A percentile compares a stretch with the other conserved stretches of the same genome.
Evolutionary conservation across 768 basidiomycete species (phyloP).

Genomic region (Arthromyces matolae): DNA sequence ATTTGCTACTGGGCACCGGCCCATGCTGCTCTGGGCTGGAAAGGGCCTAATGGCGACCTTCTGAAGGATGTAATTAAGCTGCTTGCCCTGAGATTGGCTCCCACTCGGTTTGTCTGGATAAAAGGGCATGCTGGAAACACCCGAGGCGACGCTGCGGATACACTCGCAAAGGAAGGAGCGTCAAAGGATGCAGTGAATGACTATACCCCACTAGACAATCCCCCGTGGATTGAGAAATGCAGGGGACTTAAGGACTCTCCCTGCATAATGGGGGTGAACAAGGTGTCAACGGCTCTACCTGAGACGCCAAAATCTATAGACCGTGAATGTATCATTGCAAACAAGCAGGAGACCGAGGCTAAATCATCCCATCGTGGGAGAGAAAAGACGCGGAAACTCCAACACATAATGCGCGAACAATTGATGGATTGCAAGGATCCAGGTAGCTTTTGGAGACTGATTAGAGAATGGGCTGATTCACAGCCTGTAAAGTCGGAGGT

Average conservation of each 20-base stretch:
- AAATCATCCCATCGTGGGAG: neutral
- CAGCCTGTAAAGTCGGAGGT: neutral
- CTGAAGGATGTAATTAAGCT: constrained; percentile 23
- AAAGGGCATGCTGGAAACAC: neutral
- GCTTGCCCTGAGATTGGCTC: neutral
- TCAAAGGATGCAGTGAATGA: neutral
- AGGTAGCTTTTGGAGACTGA: neutral
- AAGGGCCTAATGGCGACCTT: constrained; percentile 18
- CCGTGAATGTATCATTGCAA: neutral
- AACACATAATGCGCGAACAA: neutral
- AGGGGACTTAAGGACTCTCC: neutral
- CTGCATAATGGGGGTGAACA: neutral
- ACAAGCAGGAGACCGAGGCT: neutral
- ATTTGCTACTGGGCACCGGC: constrained; percentile 35
- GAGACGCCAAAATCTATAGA: neutral
- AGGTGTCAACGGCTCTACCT: neutral
- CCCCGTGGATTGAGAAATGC: neutral
- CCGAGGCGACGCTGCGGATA: neutral
- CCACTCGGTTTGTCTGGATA: neutral
- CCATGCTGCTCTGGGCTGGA: constrained; percentile 24
- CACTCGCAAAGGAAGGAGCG: neutral
- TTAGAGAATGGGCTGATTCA: neutral
- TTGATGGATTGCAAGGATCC: neutral
- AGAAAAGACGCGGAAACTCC: neutral
- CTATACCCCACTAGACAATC: neutral